Evolutionary conservation across 495 filamentous ascomycete genomes (phyloP), one percentile per base, ranked within the genome.

Genomic region (Hyphodiscus hymeniophilus): DNA sequence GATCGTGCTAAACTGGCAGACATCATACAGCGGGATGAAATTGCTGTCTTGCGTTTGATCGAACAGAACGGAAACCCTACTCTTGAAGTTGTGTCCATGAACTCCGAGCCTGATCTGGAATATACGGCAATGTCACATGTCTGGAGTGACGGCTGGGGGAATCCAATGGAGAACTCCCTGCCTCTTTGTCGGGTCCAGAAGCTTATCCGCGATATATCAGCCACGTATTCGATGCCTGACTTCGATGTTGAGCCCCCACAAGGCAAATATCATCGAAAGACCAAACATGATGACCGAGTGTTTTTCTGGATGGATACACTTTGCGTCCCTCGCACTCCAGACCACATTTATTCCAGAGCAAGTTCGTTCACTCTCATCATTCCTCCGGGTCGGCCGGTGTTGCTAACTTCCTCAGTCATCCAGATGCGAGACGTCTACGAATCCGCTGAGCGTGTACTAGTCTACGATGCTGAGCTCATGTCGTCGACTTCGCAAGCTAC

Each of bases 221-320:
- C 43, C 7, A 40, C 47, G 4, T 44, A 42, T 33, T 23, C 33
- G 15, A 51, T 51, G 20, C 43, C 22, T 18, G 35, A 40, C 31
- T 45, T 42, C 22, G 17, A 38, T 20, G 35, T 45, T 8, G 32
- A 51, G 24, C 15, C 42, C 21, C 16, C 17, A n/a, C 23, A 48
- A 21, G 38, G 35, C 13, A 39, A 39, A 21, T 32, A 15, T 39
- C 36, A 49, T 15, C 5, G 20, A 44, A 13, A 20, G 22, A 41
- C 41, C 46, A 57, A 50, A 35, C 57, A 31, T 28, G 32, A 22
- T 53, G 31, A 38, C 23, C 21, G 48, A 38, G 33, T 51, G 4
- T 45, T 36, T 39, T 51, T 66, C 24, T 67, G 61, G 64, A 57
- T 66, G 30, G 64, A 67, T 34, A 67, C 64, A 6, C 56, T 67